Evolutionary conservation across 1,284 basidiomycete species (phyloP).

Genomic region (Testicularia cyperi): DNA sequence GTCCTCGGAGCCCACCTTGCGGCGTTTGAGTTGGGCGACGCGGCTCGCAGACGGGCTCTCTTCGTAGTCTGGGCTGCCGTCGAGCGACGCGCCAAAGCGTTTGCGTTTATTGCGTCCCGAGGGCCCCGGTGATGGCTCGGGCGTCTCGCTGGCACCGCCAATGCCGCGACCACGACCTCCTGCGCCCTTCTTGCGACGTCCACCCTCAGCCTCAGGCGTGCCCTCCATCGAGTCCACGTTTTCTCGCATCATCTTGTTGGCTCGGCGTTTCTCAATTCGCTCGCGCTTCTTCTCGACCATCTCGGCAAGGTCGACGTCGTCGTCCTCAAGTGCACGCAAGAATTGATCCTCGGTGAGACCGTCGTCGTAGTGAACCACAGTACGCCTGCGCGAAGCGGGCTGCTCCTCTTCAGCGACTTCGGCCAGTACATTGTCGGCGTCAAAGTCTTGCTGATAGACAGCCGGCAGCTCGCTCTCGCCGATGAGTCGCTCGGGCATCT

Average conservation of each 20-base stretch:
- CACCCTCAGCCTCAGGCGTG: constrained; percentile 39
- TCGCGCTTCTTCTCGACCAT: constrained; percentile 60
- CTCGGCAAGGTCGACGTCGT: constrained; percentile 70
- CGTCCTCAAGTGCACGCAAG: constrained; percentile 74
- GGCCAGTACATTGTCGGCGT: constrained; percentile 39
- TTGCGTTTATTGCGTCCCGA: constrained; percentile 53
- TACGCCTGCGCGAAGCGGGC: constrained; percentile 81
- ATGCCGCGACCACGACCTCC: constrained; percentile 15
- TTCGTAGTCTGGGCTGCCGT: constrained; percentile 33
- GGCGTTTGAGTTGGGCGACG: constrained; percentile 65
- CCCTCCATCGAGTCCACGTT: constrained; percentile 38
- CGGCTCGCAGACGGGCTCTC: constrained; percentile 24
- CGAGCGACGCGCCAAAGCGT: constrained; percentile 38
- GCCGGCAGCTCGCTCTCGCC: constrained; percentile 87
- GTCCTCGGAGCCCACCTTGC: constrained; percentile 68
- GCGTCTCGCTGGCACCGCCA: constrained; percentile 30
- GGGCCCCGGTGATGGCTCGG: constrained; percentile 46
- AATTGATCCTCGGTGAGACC: constrained; percentile 89
- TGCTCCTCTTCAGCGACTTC: constrained; percentile 61
- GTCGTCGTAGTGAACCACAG: constrained; percentile 88
- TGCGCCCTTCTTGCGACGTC: constrained; percentile 30
- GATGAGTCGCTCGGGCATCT: constrained; percentile 76
- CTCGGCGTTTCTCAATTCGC: constrained; percentile 53
- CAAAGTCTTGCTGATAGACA: constrained; percentile 77
- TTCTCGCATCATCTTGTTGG: constrained; percentile 44